phyloP scores from a whole-genome alignment of 2,329 filamentous ascomycete genomes.

The Trichoderma gracile region DNA sequence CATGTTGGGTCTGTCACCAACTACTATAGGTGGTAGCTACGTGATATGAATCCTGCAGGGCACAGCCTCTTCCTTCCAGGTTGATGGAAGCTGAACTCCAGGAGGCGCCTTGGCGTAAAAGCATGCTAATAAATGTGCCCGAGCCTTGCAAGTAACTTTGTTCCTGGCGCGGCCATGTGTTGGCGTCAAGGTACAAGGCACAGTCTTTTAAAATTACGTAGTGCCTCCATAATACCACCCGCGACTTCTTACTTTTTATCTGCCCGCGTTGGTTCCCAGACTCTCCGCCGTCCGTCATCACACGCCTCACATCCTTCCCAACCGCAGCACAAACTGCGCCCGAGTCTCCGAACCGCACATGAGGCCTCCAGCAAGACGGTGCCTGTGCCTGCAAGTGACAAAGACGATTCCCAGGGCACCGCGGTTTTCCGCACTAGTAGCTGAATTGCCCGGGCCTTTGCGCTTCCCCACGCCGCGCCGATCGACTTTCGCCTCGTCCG shows the following conservation, averaged over 20 bases:
- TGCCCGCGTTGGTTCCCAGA: slow-evolving; percentile 3
- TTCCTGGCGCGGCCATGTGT: background rate
- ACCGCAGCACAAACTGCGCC: background rate
- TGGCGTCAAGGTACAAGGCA: background rate
- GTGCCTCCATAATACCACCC: background rate
- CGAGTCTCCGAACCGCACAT: slow-evolving; percentile 10
- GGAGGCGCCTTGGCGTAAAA: too few species aligned
- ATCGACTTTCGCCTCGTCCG: slow-evolving; percentile 2
- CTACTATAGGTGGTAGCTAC: too few species aligned
- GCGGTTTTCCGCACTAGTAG: background rate
- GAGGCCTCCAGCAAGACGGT: slow-evolving; percentile 19
- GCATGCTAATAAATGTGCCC: too few species aligned
- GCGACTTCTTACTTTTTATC: background rate
- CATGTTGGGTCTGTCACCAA: too few species aligned
- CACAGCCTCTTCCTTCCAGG: too few species aligned
- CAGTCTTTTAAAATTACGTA: background rate
- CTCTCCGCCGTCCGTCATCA: background rate
- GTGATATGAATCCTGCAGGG: too few species aligned
- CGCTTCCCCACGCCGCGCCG: background rate
- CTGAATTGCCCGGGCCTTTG: background rate
- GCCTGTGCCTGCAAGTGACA: slow-evolving; percentile 10
- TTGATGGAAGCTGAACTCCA: too few species aligned
- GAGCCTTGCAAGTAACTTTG: background rate
- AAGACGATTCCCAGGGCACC: background rate
- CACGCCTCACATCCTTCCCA: background rate